Evolutionary conservation across 495 filamentous ascomycete species (phyloP).

Genomic region (Letharia columbiana): DNA sequence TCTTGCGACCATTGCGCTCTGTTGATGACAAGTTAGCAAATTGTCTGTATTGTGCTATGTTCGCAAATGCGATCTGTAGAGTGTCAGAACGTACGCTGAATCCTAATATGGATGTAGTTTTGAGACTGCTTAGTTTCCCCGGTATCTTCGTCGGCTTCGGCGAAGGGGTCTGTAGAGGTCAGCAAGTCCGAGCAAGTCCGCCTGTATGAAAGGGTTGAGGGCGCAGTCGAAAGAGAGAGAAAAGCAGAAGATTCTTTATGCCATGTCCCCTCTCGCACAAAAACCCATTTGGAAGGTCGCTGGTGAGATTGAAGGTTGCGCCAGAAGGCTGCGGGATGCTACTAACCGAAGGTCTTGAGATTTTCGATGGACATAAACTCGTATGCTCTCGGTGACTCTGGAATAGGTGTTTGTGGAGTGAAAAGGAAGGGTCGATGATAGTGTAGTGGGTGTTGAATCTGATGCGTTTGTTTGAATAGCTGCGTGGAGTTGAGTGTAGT

Average conservation of each 20-base stretch:
- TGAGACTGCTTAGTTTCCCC: constrained; percentile 87
- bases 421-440: neutral
- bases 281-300: neutral
- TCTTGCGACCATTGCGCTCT: constrained; percentile 99
- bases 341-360: constrained; percentile 97
- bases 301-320: neutral
- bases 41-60: neutral
- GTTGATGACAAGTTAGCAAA: constrained; percentile 20
- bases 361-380: constrained; percentile 99
- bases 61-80: neutral
- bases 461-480: constrained; percentile 22
- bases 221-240: neutral
- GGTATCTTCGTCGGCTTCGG: constrained; percentile 99
- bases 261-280: neutral
- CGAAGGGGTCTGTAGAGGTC: constrained; percentile 83
- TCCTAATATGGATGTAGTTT: constrained; percentile 99
- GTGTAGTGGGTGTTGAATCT: constrained; percentile 1
- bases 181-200: constrained; percentile 5
- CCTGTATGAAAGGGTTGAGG: neutral
- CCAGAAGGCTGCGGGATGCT: constrained; percentile 2
- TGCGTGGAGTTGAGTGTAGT: constrained; percentile 20
- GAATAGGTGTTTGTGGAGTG: constrained; percentile 15
- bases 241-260: neutral
- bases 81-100: constrained; percentile 71
- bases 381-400: constrained; percentile 33